Base-by-base conservation (phyloP, 805 yeast genomes). In the Saccharomycodes ludwigii region DNA sequence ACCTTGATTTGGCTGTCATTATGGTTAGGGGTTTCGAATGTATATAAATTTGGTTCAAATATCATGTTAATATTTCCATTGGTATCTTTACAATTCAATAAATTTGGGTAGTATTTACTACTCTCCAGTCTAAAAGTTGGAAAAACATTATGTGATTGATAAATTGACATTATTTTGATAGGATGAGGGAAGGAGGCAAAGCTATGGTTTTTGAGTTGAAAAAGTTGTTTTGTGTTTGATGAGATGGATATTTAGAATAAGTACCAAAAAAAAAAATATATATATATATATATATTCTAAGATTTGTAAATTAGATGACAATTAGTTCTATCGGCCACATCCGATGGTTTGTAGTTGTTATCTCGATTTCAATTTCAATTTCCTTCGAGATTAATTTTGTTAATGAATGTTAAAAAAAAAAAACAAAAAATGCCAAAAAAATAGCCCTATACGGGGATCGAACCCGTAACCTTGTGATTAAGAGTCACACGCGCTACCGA, bases 1-100 rank as follows among this genome's bases (percentile, higher is more conserved):
- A 8, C 26, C 15, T 18, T 7, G 12, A 18, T 14, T n/a, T n/a
- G n/a, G n/a, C n/a, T n/a, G n/a, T n/a, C n/a, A n/a, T n/a, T n/a
- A n/a, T n/a, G n/a, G n/a, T n/a, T n/a, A n/a, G n/a, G n/a, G n/a
- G n/a, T n/a, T n/a, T n/a, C n/a, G n/a, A n/a, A n/a, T n/a, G n/a
- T n/a, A n/a, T n/a, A n/a, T n/a, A n/a, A n/a, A 13, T 27, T 34
- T 16, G 31, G 7, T 3, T 28, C 27, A 4, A 20, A 24, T 12
- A 18, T 13, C 2, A 27, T 21, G 10, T 34, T 31, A 3, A 30
- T 19, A 11, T 34, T 30, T 6, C 37, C 37, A 13, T 31, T 31
- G 12, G 34, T 34, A 10, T 31, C 15, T 9, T 24, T 29, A 18
- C 24, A 23, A 9, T 20, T 25, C 19, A 25, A 12, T 9, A 25